Percentiles rank a stretch among this genome's conserved stretches.
Conservation (phyloP, 2,329 filamentous ascomycete genomes). For the Blastomyces gilchristii region DNA sequence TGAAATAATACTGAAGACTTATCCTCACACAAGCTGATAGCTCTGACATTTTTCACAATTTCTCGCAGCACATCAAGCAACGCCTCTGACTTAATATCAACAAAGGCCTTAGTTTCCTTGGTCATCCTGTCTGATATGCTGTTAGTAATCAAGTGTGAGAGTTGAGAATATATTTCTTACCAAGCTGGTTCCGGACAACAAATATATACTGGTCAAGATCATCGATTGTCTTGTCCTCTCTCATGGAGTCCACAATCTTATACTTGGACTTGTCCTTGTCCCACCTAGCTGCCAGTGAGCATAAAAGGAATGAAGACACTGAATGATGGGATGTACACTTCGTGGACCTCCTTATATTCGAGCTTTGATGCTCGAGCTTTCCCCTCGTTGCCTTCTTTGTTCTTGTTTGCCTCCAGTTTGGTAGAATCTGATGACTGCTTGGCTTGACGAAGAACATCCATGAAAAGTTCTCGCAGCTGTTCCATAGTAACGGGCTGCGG, state of each 20-base stretch:
- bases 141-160: slow-evolving; percentile 14
- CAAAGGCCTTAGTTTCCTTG: slow-evolving; percentile 18
- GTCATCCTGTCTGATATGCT: slow-evolving; percentile 18
- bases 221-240: slow-evolving; percentile 14
- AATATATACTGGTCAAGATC: slow-evolving; percentile 18
- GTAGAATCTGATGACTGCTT: slow-evolving; percentile 4
- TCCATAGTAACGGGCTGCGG: neutral
- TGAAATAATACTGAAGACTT: no score
- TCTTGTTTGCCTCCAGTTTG: neutral
- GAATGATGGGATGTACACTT: slow-evolving; percentile 16
- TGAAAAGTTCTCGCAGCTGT: slow-evolving; percentile 1
- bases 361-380: slow-evolving; percentile 15
- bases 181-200: slow-evolving; percentile 15
- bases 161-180: slow-evolving; percentile 15
- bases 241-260: slow-evolving; percentile 20
- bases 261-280: slow-evolving; percentile 23
- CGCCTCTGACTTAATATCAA: slow-evolving; percentile 26
- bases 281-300: slow-evolving; percentile 18
- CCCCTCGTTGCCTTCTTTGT: neutral
- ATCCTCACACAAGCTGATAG: no score
- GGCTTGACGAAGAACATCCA: neutral
- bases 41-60: slow-evolving; percentile 20
- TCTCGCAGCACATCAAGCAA: slow-evolving; percentile 24
- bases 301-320: slow-evolving; percentile 10
- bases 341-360: slow-evolving; percentile 17